Evolutionary conservation across 495 filamentous ascomycete species (phyloP), one percentile per base, ranked within the genome.

Genomic region (Umbilicaria muhlenbergii): DNA sequence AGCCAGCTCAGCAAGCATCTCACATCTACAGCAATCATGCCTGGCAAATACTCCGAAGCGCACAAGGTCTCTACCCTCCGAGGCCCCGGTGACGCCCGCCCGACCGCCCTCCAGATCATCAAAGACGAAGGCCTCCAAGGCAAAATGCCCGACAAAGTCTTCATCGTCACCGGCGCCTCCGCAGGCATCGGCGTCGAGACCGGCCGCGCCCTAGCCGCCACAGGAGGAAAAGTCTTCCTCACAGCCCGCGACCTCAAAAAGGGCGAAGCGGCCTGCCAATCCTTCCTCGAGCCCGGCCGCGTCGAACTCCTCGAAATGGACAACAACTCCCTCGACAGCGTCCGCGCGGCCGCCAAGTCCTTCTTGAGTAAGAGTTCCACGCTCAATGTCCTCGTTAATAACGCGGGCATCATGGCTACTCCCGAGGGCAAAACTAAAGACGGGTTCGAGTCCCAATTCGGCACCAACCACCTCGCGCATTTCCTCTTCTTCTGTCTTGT

Each of bases 161-260:
- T 82, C 48, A 68, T 86, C 36, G 68, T 87, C 24, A 86, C 81
- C 3, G 83, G 83, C 13, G 71, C 74, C 13, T 80, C 76, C 43
- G 71, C 75, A 12, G 71, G 71, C 8, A 64, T 75, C 5, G 71
- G 71, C 2, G 52, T 68, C 34, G 62, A 71, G 43, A 74, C 72
- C 4, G 69, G 66, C 3, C 58, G 52, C 14, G 69, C 68, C 0
- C 44, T 77, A 17, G 57, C 58, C 11, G 54, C 54, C 10, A 65
- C 71, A 0, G 72, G 69, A 14, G 66, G 69, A 8, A 66, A 57
- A 16, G 50, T 74, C 34, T 68, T 64, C 52, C 51, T 58, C 14
- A 67, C 60, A 34, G 59, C 63, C 35, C 57, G 67, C 49, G 53
- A 66, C 51, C 15, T 64, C 51, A 42, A 51, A 57, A 58, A 66